These are phyloP conservation scores for Rhodosporidiobolus odoratus DNA, from an alignment of 768 basidiomycete species.

Conservation along the genomic window DNA sequence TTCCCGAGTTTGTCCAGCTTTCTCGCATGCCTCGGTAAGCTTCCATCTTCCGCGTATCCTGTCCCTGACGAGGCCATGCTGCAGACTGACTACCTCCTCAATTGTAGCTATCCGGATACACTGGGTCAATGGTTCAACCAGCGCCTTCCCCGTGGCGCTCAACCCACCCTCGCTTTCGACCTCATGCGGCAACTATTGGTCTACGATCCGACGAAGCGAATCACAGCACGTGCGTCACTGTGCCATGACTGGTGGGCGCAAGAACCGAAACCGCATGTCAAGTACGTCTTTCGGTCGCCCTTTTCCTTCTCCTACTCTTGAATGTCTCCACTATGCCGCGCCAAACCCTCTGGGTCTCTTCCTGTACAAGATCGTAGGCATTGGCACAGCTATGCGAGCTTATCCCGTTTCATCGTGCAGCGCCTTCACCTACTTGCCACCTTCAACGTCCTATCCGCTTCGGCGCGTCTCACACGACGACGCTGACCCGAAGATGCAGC, in stretches of 20 bases:
- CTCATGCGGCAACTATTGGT: constrained; percentile 78
- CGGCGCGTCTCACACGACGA: constrained; percentile 90
- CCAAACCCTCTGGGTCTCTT: neutral
- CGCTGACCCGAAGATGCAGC: constrained; percentile 41
- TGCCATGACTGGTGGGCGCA: constrained; percentile 87
- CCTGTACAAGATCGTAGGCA: too few species aligned
- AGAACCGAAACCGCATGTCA: constrained; percentile 75
- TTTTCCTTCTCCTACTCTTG: neutral
- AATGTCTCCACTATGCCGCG: neutral
- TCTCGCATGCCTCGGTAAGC: constrained; percentile 5
- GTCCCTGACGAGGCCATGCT: too few species aligned
- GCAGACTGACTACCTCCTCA: constrained; percentile 21
- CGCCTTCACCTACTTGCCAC: constrained; percentile 64
- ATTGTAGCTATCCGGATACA: constrained; percentile 57
- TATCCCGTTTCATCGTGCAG: constrained; percentile 48
- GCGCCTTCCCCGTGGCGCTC: constrained; percentile 53
- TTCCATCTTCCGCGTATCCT: neutral
- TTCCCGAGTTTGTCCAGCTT: constrained; percentile 37
- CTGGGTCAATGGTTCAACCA: constrained; percentile 64
- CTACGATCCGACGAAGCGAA: constrained; percentile 81
- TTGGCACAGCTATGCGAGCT: too few species aligned
- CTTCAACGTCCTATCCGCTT: constrained; percentile 71
- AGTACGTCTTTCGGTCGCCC: constrained; percentile 55
- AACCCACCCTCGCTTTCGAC: constrained; percentile 62
- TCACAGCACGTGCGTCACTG: constrained; percentile 76